Base-by-base conservation (phyloP, 257 asterid species). In the Jacaranda mimosifolia region DNA sequence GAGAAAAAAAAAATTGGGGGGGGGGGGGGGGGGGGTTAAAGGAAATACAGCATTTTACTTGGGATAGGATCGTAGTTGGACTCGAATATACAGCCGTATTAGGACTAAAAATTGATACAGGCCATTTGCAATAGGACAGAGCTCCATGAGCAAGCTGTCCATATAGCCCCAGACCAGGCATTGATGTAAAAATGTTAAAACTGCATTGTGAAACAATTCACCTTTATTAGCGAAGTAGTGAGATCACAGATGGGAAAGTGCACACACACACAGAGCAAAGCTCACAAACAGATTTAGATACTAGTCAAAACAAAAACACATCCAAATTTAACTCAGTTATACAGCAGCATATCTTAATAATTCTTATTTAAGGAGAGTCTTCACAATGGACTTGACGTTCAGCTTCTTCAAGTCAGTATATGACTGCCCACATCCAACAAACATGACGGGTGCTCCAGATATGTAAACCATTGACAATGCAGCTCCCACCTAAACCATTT, bases 401-500 rank as follows among this genome's bases (percentile, higher is more conserved):
- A 95, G 97, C 97, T 95, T 92, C 97, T 92, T 94, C 90, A 95
- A 73, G 79, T 93, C 99, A 0, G 97, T 91, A 56, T 92, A 93
- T 0, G 98, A 95, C 89, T 93, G 99, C 67, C 99, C 99, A 68
- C 99, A 95, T 39, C 99, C 99, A 49, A 95, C 97, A 59, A 95
- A 95, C 97, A 95, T 95, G 52, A 95, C 97, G 0, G 99, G 99
- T 9, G 99, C 85, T 55, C 99, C 98, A 6, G 99, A 95, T n/a
- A 90, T 82, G 85, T 95, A 95, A 17, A 95, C 99, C 99, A 95
- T 95, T 1, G 99, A 95, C 15, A 95, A 77, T 6, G 99, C 99
- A 70, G 99, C 99, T 80, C 99, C 99, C 35, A 95, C 99, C 99
- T 94, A 73, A 17, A 49, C 19, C 74, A 83, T 73, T 52, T 21